Conservation (phyloP, 78 protist genomes). For the Dictyostelium capitatum region DNA sequence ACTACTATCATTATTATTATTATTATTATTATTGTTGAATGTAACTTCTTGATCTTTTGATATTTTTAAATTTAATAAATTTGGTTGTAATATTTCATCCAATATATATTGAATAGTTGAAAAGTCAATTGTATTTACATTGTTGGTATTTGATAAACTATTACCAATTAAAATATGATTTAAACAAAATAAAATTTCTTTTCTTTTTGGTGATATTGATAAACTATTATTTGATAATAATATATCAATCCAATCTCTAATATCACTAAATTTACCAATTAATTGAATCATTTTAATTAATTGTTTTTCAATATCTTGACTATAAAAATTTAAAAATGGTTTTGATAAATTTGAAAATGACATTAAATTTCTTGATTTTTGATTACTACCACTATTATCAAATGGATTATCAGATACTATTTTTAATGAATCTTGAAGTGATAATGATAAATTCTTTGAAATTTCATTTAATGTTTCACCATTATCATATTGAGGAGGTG, state of each 20-base stretch:
- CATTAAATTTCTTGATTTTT: background rate
- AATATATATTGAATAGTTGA: conserved; percentile 46
- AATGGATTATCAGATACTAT: conserved; percentile 41
- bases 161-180: conserved; percentile 56
- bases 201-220: conserved; percentile 46
- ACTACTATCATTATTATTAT: background rate
- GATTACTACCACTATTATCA: background rate
- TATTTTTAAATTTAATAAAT: conserved; percentile 23
- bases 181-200: conserved; percentile 42
- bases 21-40: background rate
- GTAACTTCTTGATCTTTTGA: conserved; percentile 5
- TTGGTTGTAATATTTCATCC: conserved; percentile 49
- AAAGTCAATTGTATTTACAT: background rate
- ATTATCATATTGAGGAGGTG: background rate
- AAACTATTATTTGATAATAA: conserved; percentile 32
- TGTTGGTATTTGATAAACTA: background rate
- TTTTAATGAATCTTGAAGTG: conserved; percentile 22
- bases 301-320: conserved; percentile 3
- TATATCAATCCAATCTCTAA: conserved; percentile 47
- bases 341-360: conserved; percentile 14
- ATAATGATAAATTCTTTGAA: background rate
- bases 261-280: conserved; percentile 15
- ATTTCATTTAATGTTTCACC: background rate
- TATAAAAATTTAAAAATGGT: conserved; percentile 43
- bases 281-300: conserved; percentile 4